Evolutionary conservation across 108 stramenopile genomes (phyloP).

Genomic region (Mediolabrus comicus): DNA sequence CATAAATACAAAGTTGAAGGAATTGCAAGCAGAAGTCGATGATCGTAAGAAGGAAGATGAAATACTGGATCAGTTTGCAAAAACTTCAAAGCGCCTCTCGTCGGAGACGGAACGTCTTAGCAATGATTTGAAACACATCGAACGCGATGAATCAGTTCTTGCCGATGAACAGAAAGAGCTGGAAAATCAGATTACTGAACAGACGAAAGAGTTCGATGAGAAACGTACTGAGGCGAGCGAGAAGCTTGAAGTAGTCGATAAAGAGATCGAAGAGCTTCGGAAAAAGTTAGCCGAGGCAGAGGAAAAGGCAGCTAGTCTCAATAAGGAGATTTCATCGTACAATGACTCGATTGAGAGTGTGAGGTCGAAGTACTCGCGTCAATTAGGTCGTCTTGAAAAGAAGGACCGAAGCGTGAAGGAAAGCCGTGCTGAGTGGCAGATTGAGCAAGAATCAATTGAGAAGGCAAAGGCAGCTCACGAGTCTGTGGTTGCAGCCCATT

Average conservation of each 20-base stretch:
- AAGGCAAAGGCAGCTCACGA: constrained; percentile 68
- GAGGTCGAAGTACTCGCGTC: constrained; percentile 73
- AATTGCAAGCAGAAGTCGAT: constrained; percentile 48
- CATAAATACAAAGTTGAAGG: constrained; percentile 49
- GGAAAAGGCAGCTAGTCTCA: constrained; percentile 53
- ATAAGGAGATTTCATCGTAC: constrained; percentile 60
- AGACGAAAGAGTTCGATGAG: constrained; percentile 69
- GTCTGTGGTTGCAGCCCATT: constrained; percentile 65
- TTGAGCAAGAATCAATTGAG: constrained; percentile 57
- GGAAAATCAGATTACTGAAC: constrained; percentile 71
- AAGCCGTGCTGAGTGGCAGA: constrained; percentile 76
- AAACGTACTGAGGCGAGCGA: constrained; percentile 54
- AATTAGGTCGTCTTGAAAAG: constrained; percentile 71
- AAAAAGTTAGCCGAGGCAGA: constrained; percentile 57
- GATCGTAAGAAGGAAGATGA: constrained; percentile 43
- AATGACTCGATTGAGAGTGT: constrained; percentile 66
- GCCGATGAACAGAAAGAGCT: constrained; percentile 75
- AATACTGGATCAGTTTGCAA: constrained; percentile 59
- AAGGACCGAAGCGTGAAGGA: constrained; percentile 72
- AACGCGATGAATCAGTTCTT: constrained; percentile 76
- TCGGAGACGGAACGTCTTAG: constrained; percentile 72
- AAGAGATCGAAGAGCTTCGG: constrained; percentile 73
- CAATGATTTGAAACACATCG: constrained; percentile 76
- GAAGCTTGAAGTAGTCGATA: constrained; percentile 56
- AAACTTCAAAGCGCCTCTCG: constrained; percentile 66